Conservation (phyloP, 208 protist species). For the Strigomonas galati region DNA sequence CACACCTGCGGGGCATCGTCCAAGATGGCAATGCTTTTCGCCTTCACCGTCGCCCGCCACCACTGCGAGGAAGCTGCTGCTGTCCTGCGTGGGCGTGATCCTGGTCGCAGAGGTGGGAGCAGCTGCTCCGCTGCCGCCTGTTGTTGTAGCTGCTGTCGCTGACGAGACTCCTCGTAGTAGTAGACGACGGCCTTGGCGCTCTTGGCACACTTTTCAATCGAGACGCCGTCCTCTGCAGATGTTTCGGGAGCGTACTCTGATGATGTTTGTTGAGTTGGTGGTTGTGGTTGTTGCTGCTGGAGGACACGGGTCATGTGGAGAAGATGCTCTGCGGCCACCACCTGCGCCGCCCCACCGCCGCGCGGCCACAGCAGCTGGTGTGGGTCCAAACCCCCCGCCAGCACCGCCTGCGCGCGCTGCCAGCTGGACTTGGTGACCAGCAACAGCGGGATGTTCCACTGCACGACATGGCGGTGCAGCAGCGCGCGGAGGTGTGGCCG, state of each 20-base stretch:
- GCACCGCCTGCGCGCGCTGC: conserved; percentile 55
- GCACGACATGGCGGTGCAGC: conserved; percentile 40
- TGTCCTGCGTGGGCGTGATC: too few relatives aligned
- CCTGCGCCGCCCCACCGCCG: neutral
- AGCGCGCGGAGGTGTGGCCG: conserved; percentile 54
- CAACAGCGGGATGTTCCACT: conserved; percentile 74
- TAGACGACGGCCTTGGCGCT: neutral
- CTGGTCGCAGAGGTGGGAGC: too few relatives aligned
- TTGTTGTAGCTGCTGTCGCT: neutral
- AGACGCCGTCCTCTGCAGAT: neutral
- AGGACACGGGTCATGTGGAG: conserved; percentile 3
- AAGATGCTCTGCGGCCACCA: conserved; percentile 32
- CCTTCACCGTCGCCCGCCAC: neutral
- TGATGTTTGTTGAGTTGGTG: neutral
- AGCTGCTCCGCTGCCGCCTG: too few relatives aligned
- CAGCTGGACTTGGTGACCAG: conserved; percentile 72
- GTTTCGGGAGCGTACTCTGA: neutral
- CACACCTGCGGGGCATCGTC: conserved; percentile 80
- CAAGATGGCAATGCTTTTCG: conserved; percentile 41
- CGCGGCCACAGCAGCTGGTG: conserved; percentile 29
- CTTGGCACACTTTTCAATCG: neutral
- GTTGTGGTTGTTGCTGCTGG: neutral
- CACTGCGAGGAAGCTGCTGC: too few relatives aligned
- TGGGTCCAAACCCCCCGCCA: conserved; percentile 63
- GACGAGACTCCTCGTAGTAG: neutral